Evolutionary conservation across 805 yeast species (phyloP).

Genomic region (Candida quercuum): DNA sequence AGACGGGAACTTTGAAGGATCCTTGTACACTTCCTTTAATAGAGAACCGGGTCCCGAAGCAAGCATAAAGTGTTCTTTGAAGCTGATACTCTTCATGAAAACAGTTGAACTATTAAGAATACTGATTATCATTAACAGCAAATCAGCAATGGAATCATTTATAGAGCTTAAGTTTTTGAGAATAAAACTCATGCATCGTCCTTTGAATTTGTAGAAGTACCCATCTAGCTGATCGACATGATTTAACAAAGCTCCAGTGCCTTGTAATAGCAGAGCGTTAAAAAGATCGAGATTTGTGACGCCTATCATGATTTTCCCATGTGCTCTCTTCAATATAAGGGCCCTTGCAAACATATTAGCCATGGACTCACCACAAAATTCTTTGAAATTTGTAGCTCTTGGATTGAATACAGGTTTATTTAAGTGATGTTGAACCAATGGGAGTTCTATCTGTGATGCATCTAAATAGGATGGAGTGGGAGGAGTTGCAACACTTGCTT

Average conservation of each 20-base stretch:
- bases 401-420: neutral
- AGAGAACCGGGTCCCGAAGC: constrained; percentile 1
- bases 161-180: neutral
- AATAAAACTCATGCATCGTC: neutral
- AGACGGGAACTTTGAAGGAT: constrained; percentile 2
- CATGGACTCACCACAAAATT: constrained; percentile 2
- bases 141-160: neutral
- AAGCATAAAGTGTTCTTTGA: neutral
- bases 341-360: neutral
- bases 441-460: too few relatives aligned
- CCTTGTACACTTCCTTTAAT: neutral
- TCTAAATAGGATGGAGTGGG: neutral
- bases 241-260: neutral
- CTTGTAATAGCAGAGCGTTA: neutral
- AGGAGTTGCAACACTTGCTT: too few relatives aligned
- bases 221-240: neutral
- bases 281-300: neutral
- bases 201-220: constrained; percentile 1
- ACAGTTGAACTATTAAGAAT: neutral
- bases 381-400: neutral
- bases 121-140: neutral
- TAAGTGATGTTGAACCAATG: neutral
- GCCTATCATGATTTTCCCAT: neutral
- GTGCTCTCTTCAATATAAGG: neutral
- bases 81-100: neutral